Evolutionary conservation across 2,329 filamentous ascomycete species (phyloP).

Genomic region (Aspergillus oerlinghausenensis): DNA sequence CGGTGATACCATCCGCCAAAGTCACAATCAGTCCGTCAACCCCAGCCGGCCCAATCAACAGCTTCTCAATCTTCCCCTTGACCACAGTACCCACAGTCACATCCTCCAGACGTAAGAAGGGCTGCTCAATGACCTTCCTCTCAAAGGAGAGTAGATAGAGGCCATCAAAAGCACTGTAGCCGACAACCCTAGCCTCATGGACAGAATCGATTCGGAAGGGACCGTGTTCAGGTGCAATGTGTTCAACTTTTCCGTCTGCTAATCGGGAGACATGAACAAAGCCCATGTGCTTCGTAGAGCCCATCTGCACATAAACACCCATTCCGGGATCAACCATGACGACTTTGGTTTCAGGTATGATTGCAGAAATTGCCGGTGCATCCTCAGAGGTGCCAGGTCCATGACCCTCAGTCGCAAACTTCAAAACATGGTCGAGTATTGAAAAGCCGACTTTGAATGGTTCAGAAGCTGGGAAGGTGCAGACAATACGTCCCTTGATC

Average conservation of each 20-base stretch:
- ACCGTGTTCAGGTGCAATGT: slow-evolving; percentile 70
- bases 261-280: slow-evolving; percentile 95
- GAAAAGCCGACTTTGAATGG: slow-evolving; percentile 83
- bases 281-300: slow-evolving; percentile 61
- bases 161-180: slow-evolving; percentile 83
- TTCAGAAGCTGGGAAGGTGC: slow-evolving; percentile 74
- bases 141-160: slow-evolving; percentile 82
- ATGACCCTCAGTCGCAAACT: slow-evolving; percentile 45
- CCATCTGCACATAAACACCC: slow-evolving; percentile 75
- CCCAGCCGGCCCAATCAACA: slow-evolving; percentile 73
- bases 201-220: slow-evolving; percentile 71
- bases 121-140: slow-evolving; percentile 74
- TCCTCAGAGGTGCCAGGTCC: slow-evolving; percentile 43
- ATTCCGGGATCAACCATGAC: slow-evolving; percentile 73
- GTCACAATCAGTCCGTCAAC: slow-evolving; percentile 77
- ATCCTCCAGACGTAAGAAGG: slow-evolving; percentile 88
- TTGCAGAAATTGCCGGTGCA: slow-evolving; percentile 55
- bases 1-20: slow-evolving; percentile 79
- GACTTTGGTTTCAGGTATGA: slow-evolving; percentile 73
- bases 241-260: slow-evolving; percentile 84
- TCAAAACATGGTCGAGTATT: slow-evolving; percentile 74
- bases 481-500: slow-evolving; percentile 80
- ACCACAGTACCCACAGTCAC: slow-evolving; percentile 76
- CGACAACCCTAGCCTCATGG: slow-evolving; percentile 76
- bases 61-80: slow-evolving; percentile 76